phyloP scores from a whole-genome alignment of 129 eudicot genomes.

The Flaveria robusta region DNA sequence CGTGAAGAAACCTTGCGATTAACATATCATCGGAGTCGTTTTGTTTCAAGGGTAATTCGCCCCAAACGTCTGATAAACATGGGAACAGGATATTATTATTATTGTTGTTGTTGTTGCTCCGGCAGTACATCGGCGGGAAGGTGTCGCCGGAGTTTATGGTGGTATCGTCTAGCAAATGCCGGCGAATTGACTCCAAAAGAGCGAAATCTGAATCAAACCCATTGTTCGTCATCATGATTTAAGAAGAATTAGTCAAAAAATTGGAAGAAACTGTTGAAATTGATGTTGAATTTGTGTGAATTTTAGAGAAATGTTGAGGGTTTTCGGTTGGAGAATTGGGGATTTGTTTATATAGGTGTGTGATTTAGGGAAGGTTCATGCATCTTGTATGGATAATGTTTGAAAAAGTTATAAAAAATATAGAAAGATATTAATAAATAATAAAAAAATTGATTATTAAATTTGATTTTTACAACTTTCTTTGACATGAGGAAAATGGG shows the following conservation, averaged over 20 bases:
- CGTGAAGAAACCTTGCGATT: slow-evolving; percentile 41
- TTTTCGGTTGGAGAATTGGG: slow-evolving; percentile 16
- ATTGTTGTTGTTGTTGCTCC: slow-evolving; percentile 29
- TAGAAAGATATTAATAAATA: too few relatives aligned
- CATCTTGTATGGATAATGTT: slow-evolving; percentile 24
- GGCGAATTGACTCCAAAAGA: slow-evolving; percentile 57
- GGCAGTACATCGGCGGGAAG: slow-evolving; percentile 28
- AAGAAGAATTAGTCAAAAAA: neutral
- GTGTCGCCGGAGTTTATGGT: slow-evolving; percentile 22
- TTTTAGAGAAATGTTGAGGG: slow-evolving; percentile 1
- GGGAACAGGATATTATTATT: slow-evolving; percentile 39
- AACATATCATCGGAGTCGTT: slow-evolving; percentile 58
- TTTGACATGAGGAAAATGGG: slow-evolving; percentile 31
- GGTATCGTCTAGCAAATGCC: slow-evolving; percentile 53
- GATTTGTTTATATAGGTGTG: slow-evolving; percentile 35
- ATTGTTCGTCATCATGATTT: slow-evolving; percentile 29
- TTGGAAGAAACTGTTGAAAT: neutral
- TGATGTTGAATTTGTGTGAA: neutral
- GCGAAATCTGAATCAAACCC: slow-evolving; percentile 54
- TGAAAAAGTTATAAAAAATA: neutral
- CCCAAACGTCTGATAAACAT: slow-evolving; percentile 50
- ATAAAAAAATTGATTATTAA: neutral
- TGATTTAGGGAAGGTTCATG: slow-evolving; percentile 41
- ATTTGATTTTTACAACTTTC: slow-evolving; percentile 11
- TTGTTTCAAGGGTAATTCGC: slow-evolving; percentile 46